Evolutionary conservation across 2,329 filamentous ascomycete genomes (phyloP), one percentile per base, ranked within the genome.

Genomic region (Elsinoe necatrix): DNA sequence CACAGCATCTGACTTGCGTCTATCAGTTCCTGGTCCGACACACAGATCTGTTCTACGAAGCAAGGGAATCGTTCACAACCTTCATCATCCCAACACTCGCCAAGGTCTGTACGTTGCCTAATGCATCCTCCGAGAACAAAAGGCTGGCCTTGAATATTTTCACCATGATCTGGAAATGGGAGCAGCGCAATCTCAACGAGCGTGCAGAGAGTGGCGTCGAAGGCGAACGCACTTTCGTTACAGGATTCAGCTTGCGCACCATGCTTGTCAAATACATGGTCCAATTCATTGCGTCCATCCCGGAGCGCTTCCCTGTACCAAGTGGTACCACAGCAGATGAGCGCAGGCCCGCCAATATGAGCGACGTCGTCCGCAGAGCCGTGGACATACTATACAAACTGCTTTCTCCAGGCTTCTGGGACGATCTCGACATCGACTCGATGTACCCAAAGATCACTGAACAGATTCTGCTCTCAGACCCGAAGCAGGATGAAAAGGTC

Each of bases 1-100:
- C 92, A 47, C 91, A 95, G 70, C 93, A 97, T 72, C 86, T 97
- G 74, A 95, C 90, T 55, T 93, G 87, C 73, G 97, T 98, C 64
- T 97, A 96, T 75, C 87, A 96, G 66, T 98, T 98, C 72, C 77
- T 98, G 31, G 92, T 96, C 34, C 83, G 88, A 57, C 92, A 98
- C 68, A 87, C 91, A 0, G 86, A 93, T 65, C 76, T 98, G 3
- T 98, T 98, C 73, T 98, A 95, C 64, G 92, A 97, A 61, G 90
- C 89, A 1, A 80, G 93, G 56, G 93, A 98, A 62, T 91, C 92
- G 66, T 95, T 97, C 62, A 84, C 90, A 3, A 82, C 87, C 57
- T 81, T 93, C 61, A 95, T 98, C 68, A 91, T 98, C 57, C 85
- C 85, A 1, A 92, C 89, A 3, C 76, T 98, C 34, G 81, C 87